Base-by-base conservation (phyloP, 768 basidiomycete species). In the Infundibulicybe gibba region DNA sequence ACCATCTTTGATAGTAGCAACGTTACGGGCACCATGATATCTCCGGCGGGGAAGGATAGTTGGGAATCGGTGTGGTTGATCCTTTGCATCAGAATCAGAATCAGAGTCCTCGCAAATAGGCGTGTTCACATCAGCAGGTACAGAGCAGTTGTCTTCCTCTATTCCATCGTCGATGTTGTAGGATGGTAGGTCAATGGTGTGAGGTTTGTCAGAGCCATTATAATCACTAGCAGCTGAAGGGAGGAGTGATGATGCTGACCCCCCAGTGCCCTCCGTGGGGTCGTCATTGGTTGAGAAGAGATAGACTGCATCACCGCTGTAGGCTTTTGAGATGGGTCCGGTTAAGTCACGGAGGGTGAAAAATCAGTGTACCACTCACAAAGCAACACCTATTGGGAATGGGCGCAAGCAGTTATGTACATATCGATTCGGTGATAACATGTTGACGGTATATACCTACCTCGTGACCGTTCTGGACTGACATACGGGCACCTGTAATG, bases 1-100 rank as follows among this genome's bases (percentile, higher is more conserved):
- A 85, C 92, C 90, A 61, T 94, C 92, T 64, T 95, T 95, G 35
- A 91, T 77, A 0, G 93, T 95, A 50, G 81, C 81, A 1, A 88
- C 70, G 58, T 94, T 95, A 46, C 84, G 80, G 30, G 83, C 80
- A 12, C 92, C 92, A 33, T 62, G 59, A 63, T 76, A 94, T 13
- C 77, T 75, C 50, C 61, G 64, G 34, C 83, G 78, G 20, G 92
- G 90, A 51, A 77, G 64, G 41, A 93, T 65, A 33, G 81, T 63
- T 11, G 84, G 76, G 3, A 79, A 74, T 42, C 63, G 61, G 35
- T 60, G 59, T 38, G 68, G 56, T 16, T 54, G 54, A 14, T 51
- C 51, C 11, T 51, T 51, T 16, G 60, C 59, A 40, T 60, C 59
- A 25, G 52, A 52, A 15, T 65, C 63, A 4, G 57, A 39, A 25